Evolutionary conservation across 2,329 filamentous ascomycete species (phyloP).

Genomic region (Anthostomella pinea): DNA sequence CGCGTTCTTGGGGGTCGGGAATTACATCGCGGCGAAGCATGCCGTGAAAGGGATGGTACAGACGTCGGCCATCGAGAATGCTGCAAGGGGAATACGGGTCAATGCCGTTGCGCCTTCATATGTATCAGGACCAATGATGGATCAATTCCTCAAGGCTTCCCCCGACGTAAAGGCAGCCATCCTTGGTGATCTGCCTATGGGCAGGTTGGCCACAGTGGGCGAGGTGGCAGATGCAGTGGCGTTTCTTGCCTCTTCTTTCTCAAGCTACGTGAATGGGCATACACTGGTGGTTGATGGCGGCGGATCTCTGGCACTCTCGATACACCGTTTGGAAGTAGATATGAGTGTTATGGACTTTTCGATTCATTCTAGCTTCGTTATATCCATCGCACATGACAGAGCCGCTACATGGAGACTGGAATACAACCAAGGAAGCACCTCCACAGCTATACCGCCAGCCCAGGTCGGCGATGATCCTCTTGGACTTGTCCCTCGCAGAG

Average conservation of each 20-base stretch:
- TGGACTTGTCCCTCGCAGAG: background rate
- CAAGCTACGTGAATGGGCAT: conserved; percentile 21
- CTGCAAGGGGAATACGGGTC: conserved; percentile 12
- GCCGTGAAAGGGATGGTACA: conserved; percentile 21
- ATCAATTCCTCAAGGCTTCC: conserved; percentile 13
- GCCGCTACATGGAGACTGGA: too few species aligned
- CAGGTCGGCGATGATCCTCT: too few species aligned
- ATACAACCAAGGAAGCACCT: too few species aligned
- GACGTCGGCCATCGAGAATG: conserved; percentile 18
- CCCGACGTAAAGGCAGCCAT: conserved; percentile 14
- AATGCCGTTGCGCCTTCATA: conserved; percentile 19
- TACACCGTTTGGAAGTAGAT: conserved; percentile 10
- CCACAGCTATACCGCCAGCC: too few species aligned
- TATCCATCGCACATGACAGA: too few species aligned
- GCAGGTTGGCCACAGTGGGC: conserved; percentile 7
- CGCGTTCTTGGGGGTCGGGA: conserved; percentile 14
- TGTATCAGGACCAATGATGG: conserved; percentile 18
- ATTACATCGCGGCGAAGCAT: conserved; percentile 18
- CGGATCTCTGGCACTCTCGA: conserved; percentile 13
- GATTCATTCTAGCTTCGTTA: background rate
- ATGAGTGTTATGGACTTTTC: background rate
- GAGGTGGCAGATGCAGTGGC: conserved; percentile 20
- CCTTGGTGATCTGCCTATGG: conserved; percentile 18
- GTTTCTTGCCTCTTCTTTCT: conserved; percentile 17
- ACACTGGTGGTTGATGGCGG: conserved; percentile 19